These are phyloP conservation scores for Amyloporia xantha DNA, from an alignment of 768 basidiomycete genomes.

Conservation along the genomic window DNA sequence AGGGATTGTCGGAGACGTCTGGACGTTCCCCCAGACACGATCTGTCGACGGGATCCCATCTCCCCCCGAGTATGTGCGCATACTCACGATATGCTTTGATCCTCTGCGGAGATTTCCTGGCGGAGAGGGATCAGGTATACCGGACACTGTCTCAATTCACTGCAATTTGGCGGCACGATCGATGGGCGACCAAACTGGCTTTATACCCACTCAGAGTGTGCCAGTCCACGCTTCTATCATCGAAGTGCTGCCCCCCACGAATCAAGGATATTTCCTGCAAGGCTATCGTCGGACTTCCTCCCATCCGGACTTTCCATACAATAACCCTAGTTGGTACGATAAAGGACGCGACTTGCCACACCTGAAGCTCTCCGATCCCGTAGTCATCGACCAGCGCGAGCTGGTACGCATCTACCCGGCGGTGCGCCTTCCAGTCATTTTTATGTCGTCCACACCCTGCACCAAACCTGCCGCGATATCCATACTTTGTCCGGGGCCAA, in stretches of 20 bases:
- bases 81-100: constrained; percentile 12
- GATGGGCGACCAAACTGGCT: neutral
- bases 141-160: neutral
- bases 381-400: constrained; percentile 3
- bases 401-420: constrained; percentile 12
- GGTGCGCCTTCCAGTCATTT: constrained; percentile 15
- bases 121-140: neutral
- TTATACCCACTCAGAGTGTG: no score
- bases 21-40: constrained; percentile 5
- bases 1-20: constrained; percentile 16
- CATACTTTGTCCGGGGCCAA: neutral
- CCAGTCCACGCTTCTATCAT: neutral
- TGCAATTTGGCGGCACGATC: neutral
- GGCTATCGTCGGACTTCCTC: constrained; percentile 8
- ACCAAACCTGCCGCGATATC: constrained; percentile 12
- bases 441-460: constrained; percentile 1
- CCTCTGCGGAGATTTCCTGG: neutral
- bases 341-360: constrained; percentile 5
- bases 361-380: constrained; percentile 2
- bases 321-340: constrained; percentile 11
- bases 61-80: constrained; percentile 5
- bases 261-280: constrained; percentile 5
- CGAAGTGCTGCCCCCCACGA: constrained; percentile 1
- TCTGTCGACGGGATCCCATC: neutral
- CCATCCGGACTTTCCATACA: constrained; percentile 13